Percentiles rank a stretch among this genome's conserved stretches.
Evolutionary conservation across 1,139 yeast genomes (phyloP).

Genomic region (Arxiozyma telluris): DNA sequence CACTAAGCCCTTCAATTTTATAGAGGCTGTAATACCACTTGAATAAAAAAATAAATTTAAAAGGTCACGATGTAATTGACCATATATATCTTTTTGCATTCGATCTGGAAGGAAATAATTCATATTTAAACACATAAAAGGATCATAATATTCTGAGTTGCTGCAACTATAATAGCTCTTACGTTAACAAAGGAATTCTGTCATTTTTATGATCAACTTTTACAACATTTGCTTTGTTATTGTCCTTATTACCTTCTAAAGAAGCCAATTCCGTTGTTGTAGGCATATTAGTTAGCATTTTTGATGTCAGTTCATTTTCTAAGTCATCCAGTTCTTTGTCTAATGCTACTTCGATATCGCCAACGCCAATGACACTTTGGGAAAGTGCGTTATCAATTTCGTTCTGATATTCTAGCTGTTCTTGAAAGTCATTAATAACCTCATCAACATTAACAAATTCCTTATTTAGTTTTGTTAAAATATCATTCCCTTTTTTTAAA

Average conservation of each 20-base stretch:
- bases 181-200: neutral
- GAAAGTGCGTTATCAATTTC: conserved; percentile 48
- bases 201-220: neutral
- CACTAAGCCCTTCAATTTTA: neutral
- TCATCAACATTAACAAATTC: conserved; percentile 78
- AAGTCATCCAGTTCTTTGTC: conserved; percentile 45
- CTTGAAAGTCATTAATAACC: conserved; percentile 77
- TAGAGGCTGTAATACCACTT: neutral
- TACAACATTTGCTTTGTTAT: neutral
- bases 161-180: neutral
- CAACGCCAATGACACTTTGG: conserved; percentile 35
- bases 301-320: conserved; percentile 32
- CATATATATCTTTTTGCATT: too few species aligned
- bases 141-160: neutral
- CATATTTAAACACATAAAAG: neutral
- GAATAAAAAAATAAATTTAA: too few species aligned
- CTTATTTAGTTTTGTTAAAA: conserved; percentile 60
- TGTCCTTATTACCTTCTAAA: neutral
- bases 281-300: conserved; percentile 14
- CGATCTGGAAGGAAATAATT: too few species aligned
- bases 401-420: conserved; percentile 69
- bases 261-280: conserved; percentile 18
- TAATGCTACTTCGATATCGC: conserved; percentile 43
- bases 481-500: conserved; percentile 67
- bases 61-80: too few species aligned